phyloP scores from a whole-genome alignment of 805 yeast genomes.

The Candida sanyiensis region DNA sequence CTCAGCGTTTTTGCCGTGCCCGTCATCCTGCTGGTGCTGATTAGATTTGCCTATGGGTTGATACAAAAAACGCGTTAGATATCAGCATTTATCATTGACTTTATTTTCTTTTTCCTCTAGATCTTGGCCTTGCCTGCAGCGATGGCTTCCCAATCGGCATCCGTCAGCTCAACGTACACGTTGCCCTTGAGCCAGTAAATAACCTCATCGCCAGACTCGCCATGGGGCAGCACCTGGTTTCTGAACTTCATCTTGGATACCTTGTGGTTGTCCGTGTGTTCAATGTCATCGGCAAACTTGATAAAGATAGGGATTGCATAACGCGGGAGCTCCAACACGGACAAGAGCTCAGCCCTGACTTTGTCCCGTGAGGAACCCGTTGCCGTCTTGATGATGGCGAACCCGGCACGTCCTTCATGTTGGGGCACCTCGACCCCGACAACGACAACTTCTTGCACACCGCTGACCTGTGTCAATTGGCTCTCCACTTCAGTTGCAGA shows the following conservation, averaged over 20 bases:
- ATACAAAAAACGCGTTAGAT: too few relatives aligned
- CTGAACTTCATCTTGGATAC: conserved; percentile 64
- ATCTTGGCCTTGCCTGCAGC: conserved; percentile 18
- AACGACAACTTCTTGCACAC: conserved; percentile 65
- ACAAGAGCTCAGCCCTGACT: conserved; percentile 36
- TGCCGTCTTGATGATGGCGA: conserved; percentile 63
- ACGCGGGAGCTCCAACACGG: conserved; percentile 53
- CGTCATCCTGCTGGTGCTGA: conserved; percentile 19
- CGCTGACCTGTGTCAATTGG: conserved; percentile 38
- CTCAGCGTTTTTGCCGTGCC: conserved; percentile 32
- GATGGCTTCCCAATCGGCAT: conserved; percentile 47
- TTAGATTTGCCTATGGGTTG: conserved; percentile 11
- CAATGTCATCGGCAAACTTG: conserved; percentile 57
- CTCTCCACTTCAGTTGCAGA: conserved; percentile 91
- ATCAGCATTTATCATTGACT: background rate
- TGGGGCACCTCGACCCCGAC: conserved; percentile 82
- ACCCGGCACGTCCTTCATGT: conserved; percentile 94
- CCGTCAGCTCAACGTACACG: conserved; percentile 50
- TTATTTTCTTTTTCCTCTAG: conserved; percentile 3
- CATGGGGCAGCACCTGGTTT: conserved; percentile 65
- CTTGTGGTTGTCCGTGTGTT: conserved; percentile 76
- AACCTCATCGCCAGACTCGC: conserved; percentile 49
- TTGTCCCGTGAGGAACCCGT: conserved; percentile 24
- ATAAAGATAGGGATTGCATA: conserved; percentile 84
- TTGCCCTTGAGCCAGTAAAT: conserved; percentile 66